Conservation (phyloP, 2,329 filamentous ascomycete species). For the Phialophora verrucosa region DNA sequence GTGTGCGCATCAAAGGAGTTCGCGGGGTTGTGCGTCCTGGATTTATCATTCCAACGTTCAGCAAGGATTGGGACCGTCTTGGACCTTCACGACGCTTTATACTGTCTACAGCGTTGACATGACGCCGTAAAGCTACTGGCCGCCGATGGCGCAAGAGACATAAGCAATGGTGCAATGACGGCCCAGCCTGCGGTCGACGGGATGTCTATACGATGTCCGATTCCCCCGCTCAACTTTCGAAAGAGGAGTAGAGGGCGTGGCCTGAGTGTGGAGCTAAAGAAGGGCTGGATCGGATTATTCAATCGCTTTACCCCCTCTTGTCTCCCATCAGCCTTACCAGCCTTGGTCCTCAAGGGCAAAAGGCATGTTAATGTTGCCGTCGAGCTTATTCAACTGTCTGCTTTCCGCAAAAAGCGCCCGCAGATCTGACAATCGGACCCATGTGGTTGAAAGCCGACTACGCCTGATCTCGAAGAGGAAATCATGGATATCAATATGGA, state of each 20-base stretch:
- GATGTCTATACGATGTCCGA: neutral
- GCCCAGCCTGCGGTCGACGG: neutral
- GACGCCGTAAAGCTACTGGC: neutral
- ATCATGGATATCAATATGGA: neutral
- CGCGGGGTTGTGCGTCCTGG: no score
- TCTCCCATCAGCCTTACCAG: neutral
- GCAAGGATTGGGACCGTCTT: neutral
- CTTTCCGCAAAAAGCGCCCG: neutral
- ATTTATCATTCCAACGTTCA: neutral
- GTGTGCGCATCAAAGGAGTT: neutral
- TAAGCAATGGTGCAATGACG: slow-evolving; percentile 14
- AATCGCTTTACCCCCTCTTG: neutral
- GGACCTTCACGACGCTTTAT: neutral
- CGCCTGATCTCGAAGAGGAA: neutral
- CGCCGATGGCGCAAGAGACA: slow-evolving; percentile 9
- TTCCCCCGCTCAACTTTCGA: slow-evolving; percentile 2
- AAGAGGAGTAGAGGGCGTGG: neutral
- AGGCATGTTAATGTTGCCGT: neutral
- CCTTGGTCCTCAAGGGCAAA: neutral
- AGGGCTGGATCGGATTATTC: neutral
- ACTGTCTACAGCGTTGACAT: neutral
- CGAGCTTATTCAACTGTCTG: neutral
- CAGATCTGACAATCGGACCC: neutral
- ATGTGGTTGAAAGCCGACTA: neutral
- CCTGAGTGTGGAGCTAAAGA: neutral